Base-by-base conservation (phyloP, 768 basidiomycete genomes). In the Boletus patriciae region DNA sequence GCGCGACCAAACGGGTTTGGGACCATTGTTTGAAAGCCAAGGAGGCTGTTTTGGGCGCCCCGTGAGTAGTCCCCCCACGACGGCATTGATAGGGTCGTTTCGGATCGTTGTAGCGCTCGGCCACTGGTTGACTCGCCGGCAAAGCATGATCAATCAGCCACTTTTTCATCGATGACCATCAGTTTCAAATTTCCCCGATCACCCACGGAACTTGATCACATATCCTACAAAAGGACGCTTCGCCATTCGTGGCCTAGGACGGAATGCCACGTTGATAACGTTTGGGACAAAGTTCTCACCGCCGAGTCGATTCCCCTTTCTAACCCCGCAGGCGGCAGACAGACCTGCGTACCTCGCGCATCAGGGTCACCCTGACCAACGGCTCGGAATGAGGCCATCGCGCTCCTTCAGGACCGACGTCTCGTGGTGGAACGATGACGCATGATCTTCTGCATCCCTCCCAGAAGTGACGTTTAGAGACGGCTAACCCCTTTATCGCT, bases 301-400 rank as follows among this genome's bases (percentile, higher is more conserved):
- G 21, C 18, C 29, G 8, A 46, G n/a, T 38, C 16, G 4, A 16
- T 52, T 51, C 43, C 27, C 51, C 66, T 25, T 41, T 54, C 50
- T 61, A 49, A 38, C 19, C 29, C 66, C 66, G 27, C 51, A n/a
- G 43, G 54, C 38, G 4, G 46, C 12, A 58, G 31, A 36, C 29
- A 38, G 49, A 36, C 44, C 51, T 37, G 33, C 12, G 31, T 52
- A 38, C 50, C 3, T 49, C 45, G 33, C 41, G 21, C 36, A 45
- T 50, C 52, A n/a, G 41, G 11, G 23, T 21, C 47, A 21, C 58
- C 55, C 66, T 63, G 63, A 63, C 25, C 55, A 67, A 56, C 38
- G 13, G 7, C 25, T 18, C 41, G 36, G n/a, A 40, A 42, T 33
- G 27, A 37, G 21, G 13, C 19, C 11, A 21, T 36, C 37, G 31